phyloP scores from a whole-genome alignment of 2,329 filamentous ascomycete genomes.

The Penicillium sp. region DNA sequence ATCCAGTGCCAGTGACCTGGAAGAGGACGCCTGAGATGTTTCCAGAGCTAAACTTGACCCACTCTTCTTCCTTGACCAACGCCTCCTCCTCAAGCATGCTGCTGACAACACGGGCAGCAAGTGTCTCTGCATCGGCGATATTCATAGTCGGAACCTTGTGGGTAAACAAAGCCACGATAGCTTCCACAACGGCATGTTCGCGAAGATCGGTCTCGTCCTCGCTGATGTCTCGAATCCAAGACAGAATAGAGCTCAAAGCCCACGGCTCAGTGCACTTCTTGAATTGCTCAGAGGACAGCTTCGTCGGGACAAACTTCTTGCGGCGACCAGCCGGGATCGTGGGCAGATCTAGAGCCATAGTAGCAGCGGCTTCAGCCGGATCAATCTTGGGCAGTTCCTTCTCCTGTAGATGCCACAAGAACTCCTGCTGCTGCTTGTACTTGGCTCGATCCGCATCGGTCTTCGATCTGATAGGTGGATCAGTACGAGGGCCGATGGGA shows the following conservation, averaged over 20 bases:
- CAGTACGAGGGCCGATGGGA: slow-evolving; percentile 75
- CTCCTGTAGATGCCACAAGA: slow-evolving; percentile 57
- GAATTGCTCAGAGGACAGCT: slow-evolving; percentile 80
- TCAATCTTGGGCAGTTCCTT: slow-evolving; percentile 54
- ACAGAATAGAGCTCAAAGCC: slow-evolving; percentile 85
- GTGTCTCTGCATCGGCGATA: slow-evolving; percentile 88
- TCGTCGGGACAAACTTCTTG: slow-evolving; percentile 82
- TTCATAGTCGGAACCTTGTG: slow-evolving; percentile 98
- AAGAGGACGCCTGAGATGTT: slow-evolving; percentile 87
- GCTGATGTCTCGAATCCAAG: slow-evolving; percentile 86
- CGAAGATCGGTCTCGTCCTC: slow-evolving; percentile 90
- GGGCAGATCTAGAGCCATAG: slow-evolving; percentile 78
- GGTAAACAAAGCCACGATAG: slow-evolving; percentile 85
- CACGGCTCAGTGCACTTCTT: slow-evolving; percentile 86
- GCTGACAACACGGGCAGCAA: slow-evolving; percentile 76
- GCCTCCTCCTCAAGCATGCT: slow-evolving; percentile 80
- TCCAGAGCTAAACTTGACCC: slow-evolving; percentile 88
- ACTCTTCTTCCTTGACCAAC: slow-evolving; percentile 88
- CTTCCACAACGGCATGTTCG: slow-evolving; percentile 82
- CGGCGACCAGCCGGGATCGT: slow-evolving; percentile 78
- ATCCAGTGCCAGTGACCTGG: slow-evolving; percentile 89
- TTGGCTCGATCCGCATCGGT: slow-evolving; percentile 79
- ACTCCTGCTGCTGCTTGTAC: slow-evolving; percentile 58
- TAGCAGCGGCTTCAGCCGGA: slow-evolving; percentile 44
- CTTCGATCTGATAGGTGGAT: slow-evolving; percentile 86